Percentiles rank a stretch among this genome's conserved stretches.
Conservation (phyloP, 495 filamentous ascomycete genomes). For the Aspergillus leporis region DNA sequence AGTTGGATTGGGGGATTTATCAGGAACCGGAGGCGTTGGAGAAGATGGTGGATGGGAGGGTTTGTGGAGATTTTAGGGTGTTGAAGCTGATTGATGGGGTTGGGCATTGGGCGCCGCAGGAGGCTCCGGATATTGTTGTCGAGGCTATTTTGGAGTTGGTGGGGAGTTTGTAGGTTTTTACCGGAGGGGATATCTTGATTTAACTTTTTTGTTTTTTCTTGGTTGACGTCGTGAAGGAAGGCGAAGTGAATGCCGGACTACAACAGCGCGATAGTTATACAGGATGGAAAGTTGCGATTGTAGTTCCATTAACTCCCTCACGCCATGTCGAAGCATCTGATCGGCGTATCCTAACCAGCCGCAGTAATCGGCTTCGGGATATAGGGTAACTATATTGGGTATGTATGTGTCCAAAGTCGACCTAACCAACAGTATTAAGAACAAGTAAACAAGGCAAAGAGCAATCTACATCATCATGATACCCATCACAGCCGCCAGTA, state of each 20-base stretch:
- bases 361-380: not conserved
- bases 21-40: constrained; percentile 65
- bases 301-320: not conserved
- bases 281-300: too few species aligned
- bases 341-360: not conserved
- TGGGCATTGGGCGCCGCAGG: constrained; percentile 70
- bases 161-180: constrained; percentile 10
- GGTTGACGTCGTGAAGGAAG: not conserved
- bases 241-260: not conserved
- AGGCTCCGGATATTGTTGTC: constrained; percentile 56
- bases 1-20: constrained; percentile 66
- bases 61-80: constrained; percentile 53
- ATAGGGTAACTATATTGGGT: constrained; percentile 8
- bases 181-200: not conserved
- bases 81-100: constrained; percentile 55
- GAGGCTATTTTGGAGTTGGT: constrained; percentile 49
- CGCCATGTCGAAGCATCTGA: not conserved
- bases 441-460: constrained; percentile 14
- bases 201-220: not conserved
- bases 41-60: constrained; percentile 45
- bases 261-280: too few species aligned
- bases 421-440: constrained; percentile 4
- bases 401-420: not conserved
- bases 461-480: constrained; percentile 28
- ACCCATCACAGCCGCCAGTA: constrained; percentile 26